Conservation (phyloP, 2,329 filamentous ascomycete species). For the Sclerotinia glacialis region DNA sequence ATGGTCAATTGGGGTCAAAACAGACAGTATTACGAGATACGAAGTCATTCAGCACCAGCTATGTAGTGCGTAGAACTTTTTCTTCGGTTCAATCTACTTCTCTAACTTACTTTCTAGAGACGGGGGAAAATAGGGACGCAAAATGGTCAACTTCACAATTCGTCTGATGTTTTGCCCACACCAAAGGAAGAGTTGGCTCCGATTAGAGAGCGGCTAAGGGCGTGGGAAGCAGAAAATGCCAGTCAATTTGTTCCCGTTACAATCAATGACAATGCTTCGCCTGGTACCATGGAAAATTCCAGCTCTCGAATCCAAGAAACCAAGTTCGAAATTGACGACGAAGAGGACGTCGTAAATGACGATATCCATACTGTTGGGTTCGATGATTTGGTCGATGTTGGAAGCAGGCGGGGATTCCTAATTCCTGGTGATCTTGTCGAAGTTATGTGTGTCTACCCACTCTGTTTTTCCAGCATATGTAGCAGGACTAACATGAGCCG, state of each 20-base stretch:
- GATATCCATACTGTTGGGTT: slow-evolving; percentile 41
- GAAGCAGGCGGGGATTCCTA: slow-evolving; percentile 35
- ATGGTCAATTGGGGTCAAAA: not conserved
- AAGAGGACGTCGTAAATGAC: slow-evolving; percentile 29
- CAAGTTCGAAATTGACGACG: slow-evolving; percentile 24
- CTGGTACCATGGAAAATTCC: slow-evolving; percentile 24
- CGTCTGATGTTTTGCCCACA: not conserved
- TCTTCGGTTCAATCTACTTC: not conserved
- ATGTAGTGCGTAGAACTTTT: not conserved
- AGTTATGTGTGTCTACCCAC: slow-evolving; percentile 30
- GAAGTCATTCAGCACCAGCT: slow-evolving; percentile 2
- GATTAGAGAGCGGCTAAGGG: slow-evolving; percentile 39
- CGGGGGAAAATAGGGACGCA: not conserved
- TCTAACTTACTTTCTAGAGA: not conserved
- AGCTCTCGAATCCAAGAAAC: slow-evolving; percentile 15
- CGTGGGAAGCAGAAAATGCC: slow-evolving; percentile 22
- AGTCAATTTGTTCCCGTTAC: not conserved
- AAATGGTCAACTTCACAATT: not conserved
- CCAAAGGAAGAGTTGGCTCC: slow-evolving; percentile 1
- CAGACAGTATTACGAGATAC: not conserved
- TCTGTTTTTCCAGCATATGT: not conserved
- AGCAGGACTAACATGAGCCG: not conserved
- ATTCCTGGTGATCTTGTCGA: slow-evolving; percentile 40
- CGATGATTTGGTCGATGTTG: slow-evolving; percentile 50
- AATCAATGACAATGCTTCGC: slow-evolving; percentile 7